Evolutionary conservation across 177 flowering plant genomes (phyloP), one percentile per base, ranked within the genome.

Genomic region (Vitis hybrid): DNA sequence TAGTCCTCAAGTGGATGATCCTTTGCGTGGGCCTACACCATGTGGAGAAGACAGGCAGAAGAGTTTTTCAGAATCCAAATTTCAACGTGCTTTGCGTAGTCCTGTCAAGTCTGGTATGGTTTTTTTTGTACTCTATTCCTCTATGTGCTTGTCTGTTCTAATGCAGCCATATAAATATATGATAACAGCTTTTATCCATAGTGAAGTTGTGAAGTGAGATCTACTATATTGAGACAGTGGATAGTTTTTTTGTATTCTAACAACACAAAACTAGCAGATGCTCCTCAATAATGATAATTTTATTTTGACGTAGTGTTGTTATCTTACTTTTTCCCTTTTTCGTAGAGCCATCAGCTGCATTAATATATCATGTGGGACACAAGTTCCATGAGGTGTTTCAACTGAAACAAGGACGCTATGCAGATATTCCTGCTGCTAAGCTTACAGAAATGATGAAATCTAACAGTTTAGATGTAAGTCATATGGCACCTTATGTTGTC

Each of bases 301-400:
- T 39, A 45, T 23, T 60, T 58, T 51, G 26, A 14, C 65, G 63
- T 50, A 14, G 23, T 67, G 8, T 60, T 71, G n/a, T 8, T 50
- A 51, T 66, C 2, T 50, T 54, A 2, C 50, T 32, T 50, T 60
- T 48, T 60, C 11, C 30, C 30, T 5, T 26, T 26, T 2, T 39
- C 60, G 45, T 69, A 88, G 91, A 84, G 32, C 75, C 89, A 30
- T 69, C 88, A 56, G 76, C 84, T 69, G 80, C 85, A 55, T 26
- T 73, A 54, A 51, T 78, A 45, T 83, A 84, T 73, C 86, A 85
- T 61, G 85, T 64, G 58, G 90, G 94, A 21, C 84, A 82, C 49
- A 92, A 85, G 72, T 86, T 88, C 72, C 90, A 92, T 72, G 97
- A 90, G 76, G 93, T 87, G 49, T 92, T 92, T 81, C 94, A 90